phyloP scores from a whole-genome alignment of 441 rosid species.

The Hura crepitans region DNA sequence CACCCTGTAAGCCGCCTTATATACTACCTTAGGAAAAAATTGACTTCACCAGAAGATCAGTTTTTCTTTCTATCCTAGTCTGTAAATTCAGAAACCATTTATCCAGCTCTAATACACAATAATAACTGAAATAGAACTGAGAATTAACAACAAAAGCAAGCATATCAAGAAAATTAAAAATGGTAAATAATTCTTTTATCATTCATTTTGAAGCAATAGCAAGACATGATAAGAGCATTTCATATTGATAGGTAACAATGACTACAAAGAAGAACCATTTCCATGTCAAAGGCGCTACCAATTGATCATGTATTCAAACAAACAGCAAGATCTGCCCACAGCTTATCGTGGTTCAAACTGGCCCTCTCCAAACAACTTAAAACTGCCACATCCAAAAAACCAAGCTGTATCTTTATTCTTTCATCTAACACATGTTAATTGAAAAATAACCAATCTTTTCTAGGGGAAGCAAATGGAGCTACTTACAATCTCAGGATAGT shows the following conservation, averaged over 20 bases:
- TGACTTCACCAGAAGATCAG: not conserved
- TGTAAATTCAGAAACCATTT: not conserved
- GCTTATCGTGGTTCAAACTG: not conserved
- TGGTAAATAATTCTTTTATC: not conserved
- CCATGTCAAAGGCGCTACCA: not conserved
- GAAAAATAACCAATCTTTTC: not conserved
- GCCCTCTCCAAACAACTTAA: not conserved
- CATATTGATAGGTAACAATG: not conserved
- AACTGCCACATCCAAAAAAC: not conserved
- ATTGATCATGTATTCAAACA: not conserved
- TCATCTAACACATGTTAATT: not conserved
- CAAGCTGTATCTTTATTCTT: not conserved
- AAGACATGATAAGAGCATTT: not conserved
- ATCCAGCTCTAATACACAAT: not conserved
- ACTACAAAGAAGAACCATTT: not conserved
- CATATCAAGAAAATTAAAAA: not conserved
- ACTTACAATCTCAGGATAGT: not conserved
- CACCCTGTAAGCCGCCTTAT: not conserved
- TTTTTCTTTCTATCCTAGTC: not conserved
- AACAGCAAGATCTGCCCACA: not conserved
- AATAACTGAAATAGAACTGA: not conserved
- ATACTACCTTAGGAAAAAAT: not conserved
- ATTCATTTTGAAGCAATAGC: not conserved
- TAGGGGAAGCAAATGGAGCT: not conserved
- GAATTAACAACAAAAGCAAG: not conserved